These are phyloP conservation scores for Leucaena leucocephala DNA, from an alignment of 306 rosid genomes.

Conservation along the genomic window DNA sequence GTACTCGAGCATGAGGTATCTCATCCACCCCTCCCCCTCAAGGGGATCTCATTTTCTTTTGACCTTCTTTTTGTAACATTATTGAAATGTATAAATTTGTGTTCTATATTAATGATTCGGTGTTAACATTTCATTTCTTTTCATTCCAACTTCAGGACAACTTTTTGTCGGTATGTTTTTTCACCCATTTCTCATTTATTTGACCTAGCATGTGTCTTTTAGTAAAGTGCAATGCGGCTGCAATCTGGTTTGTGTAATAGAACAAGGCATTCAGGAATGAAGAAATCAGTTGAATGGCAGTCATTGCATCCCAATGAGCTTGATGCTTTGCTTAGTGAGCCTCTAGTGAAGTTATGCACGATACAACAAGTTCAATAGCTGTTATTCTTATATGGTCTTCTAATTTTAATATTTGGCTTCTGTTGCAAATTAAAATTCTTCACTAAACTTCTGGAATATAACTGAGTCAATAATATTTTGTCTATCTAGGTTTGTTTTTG, in stretches of 20 bases:
- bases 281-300: background rate
- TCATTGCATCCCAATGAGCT: conserved; percentile 16
- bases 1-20: conserved; percentile 78
- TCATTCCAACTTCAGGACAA: background rate
- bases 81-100: conserved; percentile 36
- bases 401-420: background rate
- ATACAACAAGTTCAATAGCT: background rate
- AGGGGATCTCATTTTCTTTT: background rate
- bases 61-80: conserved; percentile 5
- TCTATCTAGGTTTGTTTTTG: background rate
- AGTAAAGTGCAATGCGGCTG: background rate
- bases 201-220: conserved; percentile 13
- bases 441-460: background rate
- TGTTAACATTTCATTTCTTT: conserved; percentile 8
- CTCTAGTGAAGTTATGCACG: background rate
- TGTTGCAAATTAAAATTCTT: background rate
- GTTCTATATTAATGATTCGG: conserved; percentile 7
- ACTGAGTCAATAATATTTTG: background rate
- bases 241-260: conserved; percentile 2
- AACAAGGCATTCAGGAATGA: background rate
- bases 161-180: conserved; percentile 4
- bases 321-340: background rate
- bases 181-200: background rate
- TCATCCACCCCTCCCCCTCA: background rate
- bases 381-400: background rate